Conservation (phyloP, 768 basidiomycete species). For the Boletus rubroflammeus region DNA sequence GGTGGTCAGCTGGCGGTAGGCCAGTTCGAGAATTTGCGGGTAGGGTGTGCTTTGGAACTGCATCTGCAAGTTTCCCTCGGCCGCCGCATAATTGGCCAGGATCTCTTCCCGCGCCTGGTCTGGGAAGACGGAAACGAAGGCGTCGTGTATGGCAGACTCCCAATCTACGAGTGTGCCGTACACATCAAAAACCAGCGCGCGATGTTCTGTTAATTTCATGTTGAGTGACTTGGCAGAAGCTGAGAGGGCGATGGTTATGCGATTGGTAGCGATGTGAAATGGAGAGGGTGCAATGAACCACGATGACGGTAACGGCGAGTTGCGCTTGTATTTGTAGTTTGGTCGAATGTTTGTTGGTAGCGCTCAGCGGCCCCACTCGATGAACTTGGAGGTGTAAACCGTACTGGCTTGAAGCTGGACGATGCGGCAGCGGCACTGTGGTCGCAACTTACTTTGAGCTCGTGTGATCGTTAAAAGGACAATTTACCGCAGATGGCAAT, state of each 20-base stretch:
- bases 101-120: constrained; percentile 35
- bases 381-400: not conserved
- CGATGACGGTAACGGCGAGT: not conserved
- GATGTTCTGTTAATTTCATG: constrained; percentile 19
- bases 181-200: constrained; percentile 66
- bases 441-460: not conserved
- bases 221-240: not conserved
- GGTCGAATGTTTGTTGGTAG: not conserved
- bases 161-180: constrained; percentile 78
- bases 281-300: not conserved
- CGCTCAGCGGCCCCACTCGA: too few relatives aligned
- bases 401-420: too few relatives aligned
- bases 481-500: not conserved
- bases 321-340: not conserved
- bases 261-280: constrained; percentile 12
- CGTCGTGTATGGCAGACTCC: constrained; percentile 63
- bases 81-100: constrained; percentile 46
- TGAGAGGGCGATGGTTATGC: constrained; percentile 11
- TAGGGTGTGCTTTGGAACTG: constrained; percentile 60
- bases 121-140: constrained; percentile 34
- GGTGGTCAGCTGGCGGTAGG: constrained; percentile 31
- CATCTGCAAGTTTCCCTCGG: constrained; percentile 56
- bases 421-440: too few relatives aligned
- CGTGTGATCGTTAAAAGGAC: too few relatives aligned
- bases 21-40: constrained; percentile 52